Base-by-base conservation (phyloP, 1,284 basidiomycete genomes). In the Earliella scabrosa region DNA sequence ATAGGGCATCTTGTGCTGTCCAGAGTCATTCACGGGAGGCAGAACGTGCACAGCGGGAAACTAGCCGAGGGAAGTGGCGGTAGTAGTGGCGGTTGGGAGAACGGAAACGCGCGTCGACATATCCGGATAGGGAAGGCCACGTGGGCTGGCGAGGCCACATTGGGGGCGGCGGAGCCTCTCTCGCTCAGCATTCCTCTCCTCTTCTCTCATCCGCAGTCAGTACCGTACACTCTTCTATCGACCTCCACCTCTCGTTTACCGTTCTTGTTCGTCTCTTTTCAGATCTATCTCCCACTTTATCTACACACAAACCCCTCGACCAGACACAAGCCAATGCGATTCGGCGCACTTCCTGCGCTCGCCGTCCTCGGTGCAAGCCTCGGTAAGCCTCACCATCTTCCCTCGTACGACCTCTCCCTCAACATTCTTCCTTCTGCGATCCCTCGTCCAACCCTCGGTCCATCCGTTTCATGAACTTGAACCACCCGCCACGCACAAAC, bases 341-440 rank as follows among this genome's bases (percentile, higher is more conserved):
- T 47, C 39, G 43, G 54, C 50, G 52, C 58, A 54, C 57, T 62
- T 24, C 48, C 54, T 51, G 48, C 54, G 41, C 63, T 69, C 39
- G 52, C 75, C 39, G 59, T 73, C 46, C 67, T 70, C 46, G 68
- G 73, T 52, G 73, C 73, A 60, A 69, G 70, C 35, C 60, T 78
- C 29, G 69, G 78, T 79, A 58, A 61, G 70, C 59, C 44, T 29
- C 26, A 16, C 39, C 27, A 31, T 24, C 39, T 14, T 46, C 18
- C 6, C 41, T 35, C 34, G 34, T 45, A n/a, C 39, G 10, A 31
- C 11, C 21, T 13, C 16, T 31, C n/a, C 6, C 9, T 18, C 14
- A 32, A 11, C 27, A 29, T 14, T 11, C 4, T 21, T 32, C 18
- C 18, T 45, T 24, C 41, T 32, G 5, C 26, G n/a, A 40, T 9